Evolutionary conservation across 192 early-diverging fungal species (phyloP), one percentile per base, ranked within the genome.

Genomic region (Physocladia obscura): DNA sequence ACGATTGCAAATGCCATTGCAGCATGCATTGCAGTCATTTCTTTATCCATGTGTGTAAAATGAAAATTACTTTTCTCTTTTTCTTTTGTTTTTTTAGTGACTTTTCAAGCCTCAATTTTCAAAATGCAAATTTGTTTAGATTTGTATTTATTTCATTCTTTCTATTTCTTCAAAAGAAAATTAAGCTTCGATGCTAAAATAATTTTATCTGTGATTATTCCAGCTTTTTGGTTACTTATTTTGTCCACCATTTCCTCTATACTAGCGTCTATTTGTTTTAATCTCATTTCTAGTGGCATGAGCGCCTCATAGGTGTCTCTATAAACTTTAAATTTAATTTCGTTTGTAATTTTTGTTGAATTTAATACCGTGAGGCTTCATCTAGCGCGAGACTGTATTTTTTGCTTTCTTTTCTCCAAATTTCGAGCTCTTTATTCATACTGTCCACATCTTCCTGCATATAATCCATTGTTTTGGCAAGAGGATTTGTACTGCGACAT

Each of bases 361-460:
- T 48, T 58, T n/a, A 57, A n/a, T 50, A 76, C 77, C 55, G 62
- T 62, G 52, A 32, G 64, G 78, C 78, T 34, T 73, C 69, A 1
- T 75, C 69, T n/a, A 80, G 60, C 62, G 59, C 40, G 58, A 47
- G 26, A 35, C 39, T 51, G 35, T 77, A 81, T 57, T 78, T 80
- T 36, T 67, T 57, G 37, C 36, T 32, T 70, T 87, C 85, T 26
- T 32, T 49, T 56, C 70, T 57, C 85, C 85, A 87, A 35, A 70
- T 26, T 32, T 84, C 83, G 4, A 85, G 63, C 64, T 87, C 85
- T 58, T 78, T 76, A 40, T 79, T 83, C 85, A 87, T 87, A 44
- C 77, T 75, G 57, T 87, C 85, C 39, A 86, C 76, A 56, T 87
- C 85, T 60, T 87, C 85, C 35, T 85, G 83, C 73, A 85, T 70